Evolutionary conservation across 1,284 basidiomycete genomes (phyloP).

Genomic region (Flammula alnicola): DNA sequence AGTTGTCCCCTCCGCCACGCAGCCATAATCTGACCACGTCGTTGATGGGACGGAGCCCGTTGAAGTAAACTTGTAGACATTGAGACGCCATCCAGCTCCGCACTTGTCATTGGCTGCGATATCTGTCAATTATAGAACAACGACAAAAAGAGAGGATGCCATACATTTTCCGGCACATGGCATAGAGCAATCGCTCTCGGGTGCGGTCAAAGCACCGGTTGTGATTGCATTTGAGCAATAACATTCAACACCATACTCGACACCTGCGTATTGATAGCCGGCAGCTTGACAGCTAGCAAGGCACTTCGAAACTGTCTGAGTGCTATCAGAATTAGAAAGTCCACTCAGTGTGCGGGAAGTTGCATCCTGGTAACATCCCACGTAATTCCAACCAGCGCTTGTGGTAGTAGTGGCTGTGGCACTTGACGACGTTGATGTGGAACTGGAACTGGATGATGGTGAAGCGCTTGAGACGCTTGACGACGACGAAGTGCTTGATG

Average conservation of each 20-base stretch:
- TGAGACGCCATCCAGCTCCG: constrained; percentile 26
- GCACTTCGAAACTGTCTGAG: constrained; percentile 31
- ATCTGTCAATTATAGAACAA: not conserved
- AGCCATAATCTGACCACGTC: constrained; percentile 31
- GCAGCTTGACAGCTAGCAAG: constrained; percentile 26
- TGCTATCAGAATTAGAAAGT: constrained; percentile 20
- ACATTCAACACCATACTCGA: constrained; percentile 36
- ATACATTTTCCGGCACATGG: constrained; percentile 33
- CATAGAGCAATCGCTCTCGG: constrained; percentile 31
- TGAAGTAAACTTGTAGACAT: constrained; percentile 27
- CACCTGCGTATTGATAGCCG: constrained; percentile 33
- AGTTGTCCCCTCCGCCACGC: constrained; percentile 36
- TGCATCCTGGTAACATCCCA: constrained; percentile 36
- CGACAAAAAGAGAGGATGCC: constrained; percentile 2
- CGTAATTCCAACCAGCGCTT: constrained; percentile 26
- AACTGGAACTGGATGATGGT: too few relatives aligned
- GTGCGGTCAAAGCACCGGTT: constrained; percentile 19
- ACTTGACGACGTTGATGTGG: not conserved
- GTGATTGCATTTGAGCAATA: constrained; percentile 30
- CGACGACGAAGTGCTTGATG: too few relatives aligned
- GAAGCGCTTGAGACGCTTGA: too few relatives aligned
- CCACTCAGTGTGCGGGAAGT: constrained; percentile 27
- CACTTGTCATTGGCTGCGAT: constrained; percentile 28
- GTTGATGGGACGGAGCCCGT: constrained; percentile 5
- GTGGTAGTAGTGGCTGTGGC: not conserved